Conservation (phyloP, 371 early-diverging fungal genomes). For the Mucor piriformis region DNA sequence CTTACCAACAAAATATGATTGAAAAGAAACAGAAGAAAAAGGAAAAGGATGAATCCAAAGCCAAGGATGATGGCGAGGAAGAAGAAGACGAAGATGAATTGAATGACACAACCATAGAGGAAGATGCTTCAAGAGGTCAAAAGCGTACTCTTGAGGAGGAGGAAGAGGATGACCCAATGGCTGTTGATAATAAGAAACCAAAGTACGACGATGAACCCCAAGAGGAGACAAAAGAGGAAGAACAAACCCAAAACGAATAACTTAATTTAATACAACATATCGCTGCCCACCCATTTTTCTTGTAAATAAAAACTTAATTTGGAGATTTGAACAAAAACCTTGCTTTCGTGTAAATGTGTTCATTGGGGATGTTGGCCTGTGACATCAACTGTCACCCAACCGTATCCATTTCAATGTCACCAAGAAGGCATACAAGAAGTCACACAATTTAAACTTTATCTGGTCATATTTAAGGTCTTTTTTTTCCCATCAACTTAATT, state of each 20-base stretch:
- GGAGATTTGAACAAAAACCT: background rate
- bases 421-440: too few species aligned
- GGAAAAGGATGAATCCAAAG: constrained; percentile 27
- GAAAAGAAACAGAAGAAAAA: constrained; percentile 41
- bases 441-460: background rate
- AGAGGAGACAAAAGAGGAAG: constrained; percentile 22
- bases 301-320: background rate
- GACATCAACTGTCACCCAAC: too few species aligned
- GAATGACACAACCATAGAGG: constrained; percentile 15
- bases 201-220: constrained; percentile 16
- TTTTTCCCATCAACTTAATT: background rate
- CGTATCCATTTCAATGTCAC: too few species aligned
- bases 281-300: background rate
- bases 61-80: constrained; percentile 10
- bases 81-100: constrained; percentile 13
- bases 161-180: constrained; percentile 15
- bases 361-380: too few species aligned
- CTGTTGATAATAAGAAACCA: constrained; percentile 4
- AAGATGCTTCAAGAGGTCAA: constrained; percentile 12
- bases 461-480: background rate
- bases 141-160: constrained; percentile 37
- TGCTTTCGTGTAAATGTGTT: too few species aligned
- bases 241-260: background rate
- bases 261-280: background rate
- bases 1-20: constrained; percentile 26